Conservation (phyloP, 2,329 filamentous ascomycete genomes). For the Talaromyces islandicus region DNA sequence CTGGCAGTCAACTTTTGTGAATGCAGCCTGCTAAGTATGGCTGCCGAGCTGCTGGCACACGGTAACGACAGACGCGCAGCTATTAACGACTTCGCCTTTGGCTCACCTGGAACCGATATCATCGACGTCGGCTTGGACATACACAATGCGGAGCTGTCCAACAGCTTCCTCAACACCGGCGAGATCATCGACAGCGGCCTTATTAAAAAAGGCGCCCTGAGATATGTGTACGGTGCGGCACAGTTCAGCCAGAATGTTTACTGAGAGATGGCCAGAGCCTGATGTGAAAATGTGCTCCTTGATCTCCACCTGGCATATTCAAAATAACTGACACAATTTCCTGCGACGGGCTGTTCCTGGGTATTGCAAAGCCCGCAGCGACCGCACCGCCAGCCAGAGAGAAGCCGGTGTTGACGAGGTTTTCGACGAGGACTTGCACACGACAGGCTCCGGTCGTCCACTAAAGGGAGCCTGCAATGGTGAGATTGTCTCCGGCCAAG, state of each 20-base stretch:
- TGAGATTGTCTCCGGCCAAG: conserved; percentile 15
- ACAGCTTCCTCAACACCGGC: conserved; percentile 19
- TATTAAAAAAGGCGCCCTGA: conserved; percentile 17
- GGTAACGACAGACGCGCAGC: conserved; percentile 17
- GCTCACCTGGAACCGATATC: conserved; percentile 19
- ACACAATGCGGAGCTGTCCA: conserved; percentile 18
- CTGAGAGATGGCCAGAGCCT: conserved; percentile 20
- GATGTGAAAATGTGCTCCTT: conserved; percentile 15
- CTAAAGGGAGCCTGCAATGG: conserved; percentile 16
- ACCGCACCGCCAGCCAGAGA: conserved; percentile 3
- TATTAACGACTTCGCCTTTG: conserved; percentile 19
- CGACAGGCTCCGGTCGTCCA: conserved; percentile 18
- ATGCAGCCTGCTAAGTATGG: conserved; percentile 40
- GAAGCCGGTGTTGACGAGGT: conserved; percentile 20
- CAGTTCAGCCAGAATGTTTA: conserved; percentile 16
- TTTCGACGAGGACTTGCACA: conserved; percentile 18
- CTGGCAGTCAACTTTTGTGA: conserved; percentile 25
- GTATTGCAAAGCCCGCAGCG: conserved; percentile 13
- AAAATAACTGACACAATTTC: conserved; percentile 19
- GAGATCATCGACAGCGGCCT: conserved; percentile 18
- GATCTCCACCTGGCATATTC: conserved; percentile 21
- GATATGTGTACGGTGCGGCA: conserved; percentile 19
- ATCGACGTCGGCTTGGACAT: conserved; percentile 18
- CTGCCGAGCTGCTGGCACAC: conserved; percentile 21
- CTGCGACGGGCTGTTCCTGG: conserved; percentile 16